Percentiles rank a stretch among this genome's conserved stretches.
These are phyloP conservation scores for Populus tomentosa DNA, from an alignment of 441 rosid species.

Conservation along the genomic window DNA sequence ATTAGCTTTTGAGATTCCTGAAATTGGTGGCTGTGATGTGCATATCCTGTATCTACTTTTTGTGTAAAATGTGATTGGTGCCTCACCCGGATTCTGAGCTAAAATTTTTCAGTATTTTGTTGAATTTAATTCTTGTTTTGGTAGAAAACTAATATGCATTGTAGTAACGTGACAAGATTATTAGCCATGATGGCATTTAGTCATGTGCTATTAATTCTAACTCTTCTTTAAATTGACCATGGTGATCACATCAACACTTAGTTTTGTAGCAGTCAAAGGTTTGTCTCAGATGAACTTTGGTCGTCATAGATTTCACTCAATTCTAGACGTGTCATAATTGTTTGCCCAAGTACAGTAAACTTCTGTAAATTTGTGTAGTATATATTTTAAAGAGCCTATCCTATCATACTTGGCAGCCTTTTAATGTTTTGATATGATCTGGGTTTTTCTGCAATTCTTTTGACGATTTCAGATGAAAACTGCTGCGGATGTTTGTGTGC, in stretches of 20 bases:
- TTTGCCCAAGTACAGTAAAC: too few relatives aligned
- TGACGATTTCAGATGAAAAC: conserved; percentile 73
- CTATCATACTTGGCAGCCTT: too few relatives aligned
- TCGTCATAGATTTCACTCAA: not conserved
- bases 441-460: conserved; percentile 3
- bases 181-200: not conserved
- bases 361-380: not conserved
- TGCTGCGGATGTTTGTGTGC: conserved; percentile 82
- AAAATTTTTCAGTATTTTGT: not conserved
- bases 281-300: not conserved
- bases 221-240: not conserved
- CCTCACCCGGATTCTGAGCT: not conserved
- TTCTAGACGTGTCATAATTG: not conserved
- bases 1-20: not conserved
- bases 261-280: not conserved
- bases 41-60: not conserved
- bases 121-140: not conserved
- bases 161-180: not conserved
- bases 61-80: not conserved
- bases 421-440: not conserved
- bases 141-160: not conserved
- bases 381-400: not conserved
- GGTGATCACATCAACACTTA: not conserved
- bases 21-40: not conserved
- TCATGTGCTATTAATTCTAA: not conserved